Conservation (phyloP, 2,329 filamentous ascomycete genomes). For the Cordyceps javanica region DNA sequence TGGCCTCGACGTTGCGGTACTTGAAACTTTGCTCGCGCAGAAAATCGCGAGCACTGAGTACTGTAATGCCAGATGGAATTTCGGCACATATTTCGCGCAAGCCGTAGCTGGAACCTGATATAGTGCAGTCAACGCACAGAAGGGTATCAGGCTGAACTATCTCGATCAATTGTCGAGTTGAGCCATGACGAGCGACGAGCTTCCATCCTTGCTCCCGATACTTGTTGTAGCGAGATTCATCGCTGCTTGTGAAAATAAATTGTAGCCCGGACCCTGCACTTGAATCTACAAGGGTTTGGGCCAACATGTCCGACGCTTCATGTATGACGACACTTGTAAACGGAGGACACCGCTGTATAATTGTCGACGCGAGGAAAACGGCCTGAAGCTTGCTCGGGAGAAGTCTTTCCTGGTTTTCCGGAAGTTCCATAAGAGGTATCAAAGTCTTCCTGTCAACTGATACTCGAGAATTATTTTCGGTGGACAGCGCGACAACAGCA, state of each 20-base stretch:
- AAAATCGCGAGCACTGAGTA: background rate
- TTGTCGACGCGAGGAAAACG: background rate
- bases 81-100: background rate
- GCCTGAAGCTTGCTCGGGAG: background rate
- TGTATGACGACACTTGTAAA: background rate
- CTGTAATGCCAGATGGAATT: background rate
- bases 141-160: background rate
- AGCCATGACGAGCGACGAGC: background rate
- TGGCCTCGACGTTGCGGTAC: background rate
- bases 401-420: background rate
- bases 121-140: background rate
- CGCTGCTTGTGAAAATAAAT: background rate
- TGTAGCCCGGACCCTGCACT: background rate
- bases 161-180: background rate
- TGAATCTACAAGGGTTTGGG: background rate
- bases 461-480: background rate
- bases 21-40: background rate
- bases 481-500: background rate
- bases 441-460: background rate
- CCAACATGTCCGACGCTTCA: background rate
- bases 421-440: background rate
- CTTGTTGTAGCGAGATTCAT: background rate
- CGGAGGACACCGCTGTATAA: background rate
- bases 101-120: background rate
- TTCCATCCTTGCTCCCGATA: background rate